Evolutionary conservation across 2,329 filamentous ascomycete species (phyloP), one percentile per base, ranked within the genome.

Genomic region (Aspergillus nomiae): DNA sequence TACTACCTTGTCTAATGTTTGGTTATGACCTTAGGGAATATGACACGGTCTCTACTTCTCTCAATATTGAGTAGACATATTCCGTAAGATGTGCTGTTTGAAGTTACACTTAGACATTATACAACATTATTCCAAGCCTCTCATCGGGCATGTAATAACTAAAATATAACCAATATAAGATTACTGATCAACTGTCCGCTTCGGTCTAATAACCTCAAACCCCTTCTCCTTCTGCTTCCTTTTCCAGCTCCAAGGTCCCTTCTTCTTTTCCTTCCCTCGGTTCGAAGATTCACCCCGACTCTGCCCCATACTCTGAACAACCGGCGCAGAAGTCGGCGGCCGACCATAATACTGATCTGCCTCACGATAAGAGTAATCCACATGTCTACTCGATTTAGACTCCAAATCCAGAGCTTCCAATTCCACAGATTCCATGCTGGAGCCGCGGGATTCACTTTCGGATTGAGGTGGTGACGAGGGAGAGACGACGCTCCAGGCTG

Each of bases 301-400:
- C 24, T 30, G 24, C 24, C 19, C 12, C 24, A 19, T 8, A 28
- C 3, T 3, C 1, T 50, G 12, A 10, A 50, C 6, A 16, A 8
- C 16, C 12, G 26, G 46, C 2, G 4, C 24, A 11, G 46, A 19
- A 26, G 46, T 30, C 24, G 24, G 24, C 26, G n/a, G 41, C 21
- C 53, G 53, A 21, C 61, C 32, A 26, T 63, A 63, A 36, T 61
- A 63, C 38, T 45, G 28, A 34, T 63, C 62, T 4, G 62, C 36
- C 24, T 63, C 62, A 5, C 62, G 58, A 9, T 53, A 43, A 9
- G 62, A 61, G 45, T 63, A 63, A 26, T 63, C 62, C 16, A 61
- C 48, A 8, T 38, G 30, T 8, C 51, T 24, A 26, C 30, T 21
- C 16, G 34, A 21, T 5, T 24, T 57, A 19, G 32, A n/a, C 6